phyloP scores from a whole-genome alignment of 495 filamentous ascomycete genomes.

The Apiosordaria backusii region DNA sequence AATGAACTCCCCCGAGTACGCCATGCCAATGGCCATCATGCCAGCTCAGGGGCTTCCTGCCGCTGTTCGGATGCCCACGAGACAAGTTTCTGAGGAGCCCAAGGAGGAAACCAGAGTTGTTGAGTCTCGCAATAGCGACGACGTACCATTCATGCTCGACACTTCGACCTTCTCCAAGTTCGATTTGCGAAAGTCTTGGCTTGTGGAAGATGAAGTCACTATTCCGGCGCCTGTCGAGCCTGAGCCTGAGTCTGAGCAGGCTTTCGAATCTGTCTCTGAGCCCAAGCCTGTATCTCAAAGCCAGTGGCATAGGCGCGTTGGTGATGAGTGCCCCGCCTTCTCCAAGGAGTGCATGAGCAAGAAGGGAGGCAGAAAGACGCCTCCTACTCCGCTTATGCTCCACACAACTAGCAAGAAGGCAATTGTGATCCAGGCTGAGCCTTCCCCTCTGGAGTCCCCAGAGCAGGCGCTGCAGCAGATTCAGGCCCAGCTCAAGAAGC shows the following conservation, averaged over 20 bases:
- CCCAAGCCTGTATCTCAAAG: constrained; percentile 23
- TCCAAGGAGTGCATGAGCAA: constrained; percentile 41
- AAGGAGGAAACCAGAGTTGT: constrained; percentile 2
- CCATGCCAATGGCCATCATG: constrained; percentile 32
- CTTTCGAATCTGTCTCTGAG: background rate
- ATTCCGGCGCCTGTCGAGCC: background rate
- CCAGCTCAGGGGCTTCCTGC: constrained; percentile 34
- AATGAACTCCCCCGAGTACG: constrained; percentile 38
- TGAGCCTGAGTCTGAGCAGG: background rate
- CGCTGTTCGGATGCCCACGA: constrained; percentile 29
- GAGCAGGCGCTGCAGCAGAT: constrained; percentile 47
- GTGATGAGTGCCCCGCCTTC: constrained; percentile 52
- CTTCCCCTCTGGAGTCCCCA: constrained; percentile 49
- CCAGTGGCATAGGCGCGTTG: constrained; percentile 50
- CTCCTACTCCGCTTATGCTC: constrained; percentile 48
- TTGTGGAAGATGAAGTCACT: constrained; percentile 6
- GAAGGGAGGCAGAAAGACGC: constrained; percentile 41
- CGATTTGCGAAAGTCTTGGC: constrained; percentile 5
- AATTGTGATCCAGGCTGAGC: constrained; percentile 39
- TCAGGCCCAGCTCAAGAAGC: constrained; percentile 47
- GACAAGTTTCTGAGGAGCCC: constrained; percentile 9
- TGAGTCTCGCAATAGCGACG: constrained; percentile 15
- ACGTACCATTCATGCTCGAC: constrained; percentile 40
- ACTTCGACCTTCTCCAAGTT: constrained; percentile 7
- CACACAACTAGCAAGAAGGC: constrained; percentile 32